These are phyloP conservation scores for Tetrapisispora phaffii DNA, from an alignment of 805 yeast species.

Conservation along the genomic window DNA sequence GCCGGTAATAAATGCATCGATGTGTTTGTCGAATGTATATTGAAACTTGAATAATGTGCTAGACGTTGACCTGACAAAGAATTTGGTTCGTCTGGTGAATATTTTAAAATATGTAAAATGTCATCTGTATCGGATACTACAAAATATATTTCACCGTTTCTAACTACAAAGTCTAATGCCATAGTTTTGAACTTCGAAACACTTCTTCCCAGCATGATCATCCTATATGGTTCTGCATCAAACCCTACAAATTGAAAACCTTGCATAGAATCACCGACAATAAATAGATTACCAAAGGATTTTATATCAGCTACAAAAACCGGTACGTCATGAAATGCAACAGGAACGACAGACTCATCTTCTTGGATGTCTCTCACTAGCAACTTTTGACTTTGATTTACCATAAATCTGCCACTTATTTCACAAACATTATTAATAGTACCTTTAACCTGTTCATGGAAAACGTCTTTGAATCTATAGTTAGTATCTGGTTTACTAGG, in stretches of 20 bases:
- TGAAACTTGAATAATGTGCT: slow-evolving; percentile 59
- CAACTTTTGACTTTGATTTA: slow-evolving; percentile 74
- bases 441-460: slow-evolving; percentile 69
- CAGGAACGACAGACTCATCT: slow-evolving; percentile 80
- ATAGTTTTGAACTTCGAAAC: slow-evolving; percentile 49
- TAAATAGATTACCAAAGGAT: slow-evolving; percentile 69
- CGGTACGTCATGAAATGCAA: slow-evolving; percentile 84
- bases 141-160: slow-evolving; percentile 59
- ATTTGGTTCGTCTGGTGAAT: slow-evolving; percentile 84
- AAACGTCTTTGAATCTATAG: slow-evolving; percentile 63
- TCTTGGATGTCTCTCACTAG: slow-evolving; percentile 77
- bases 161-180: slow-evolving; percentile 52
- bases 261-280: slow-evolving; percentile 72
- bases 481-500: slow-evolving; percentile 78
- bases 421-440: slow-evolving; percentile 72
- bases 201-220: slow-evolving; percentile 72
- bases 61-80: slow-evolving; percentile 74
- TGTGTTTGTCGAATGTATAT: slow-evolving; percentile 52
- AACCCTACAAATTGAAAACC: slow-evolving; percentile 72
- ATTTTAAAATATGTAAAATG: slow-evolving; percentile 63
- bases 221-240: slow-evolving; percentile 89
- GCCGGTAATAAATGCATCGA: slow-evolving; percentile 38
- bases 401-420: slow-evolving; percentile 72
- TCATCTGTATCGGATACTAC: slow-evolving; percentile 60
- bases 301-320: slow-evolving; percentile 72